Conservation (phyloP, 805 yeast genomes). For the Wickerhamiella qilinensis region DNA sequence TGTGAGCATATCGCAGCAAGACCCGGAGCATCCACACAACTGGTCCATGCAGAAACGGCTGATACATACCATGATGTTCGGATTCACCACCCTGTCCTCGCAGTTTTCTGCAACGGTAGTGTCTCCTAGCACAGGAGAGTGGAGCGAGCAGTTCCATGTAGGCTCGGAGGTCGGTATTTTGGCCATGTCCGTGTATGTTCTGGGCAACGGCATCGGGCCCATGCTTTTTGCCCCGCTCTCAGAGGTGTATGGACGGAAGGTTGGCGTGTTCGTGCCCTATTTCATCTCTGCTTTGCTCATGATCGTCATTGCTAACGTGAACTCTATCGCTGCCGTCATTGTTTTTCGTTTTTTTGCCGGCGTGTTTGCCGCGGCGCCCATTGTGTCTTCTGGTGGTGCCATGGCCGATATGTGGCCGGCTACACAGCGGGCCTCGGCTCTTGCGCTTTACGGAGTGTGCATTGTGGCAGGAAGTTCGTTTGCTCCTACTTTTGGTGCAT, state of each 20-base stretch:
- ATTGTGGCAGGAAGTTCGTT: constrained; percentile 28
- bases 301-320: constrained; percentile 24
- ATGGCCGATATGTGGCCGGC: constrained; percentile 44
- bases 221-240: constrained; percentile 42
- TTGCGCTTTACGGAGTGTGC: constrained; percentile 32
- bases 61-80: constrained; percentile 23
- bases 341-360: constrained; percentile 39
- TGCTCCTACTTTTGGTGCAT: constrained; percentile 31
- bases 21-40: constrained; percentile 30
- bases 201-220: constrained; percentile 50
- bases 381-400: constrained; percentile 47
- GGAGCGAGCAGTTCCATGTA: constrained; percentile 31
- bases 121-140: constrained; percentile 33
- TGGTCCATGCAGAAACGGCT: constrained; percentile 34
- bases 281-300: constrained; percentile 31
- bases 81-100: constrained; percentile 36
- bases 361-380: constrained; percentile 46
- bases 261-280: constrained; percentile 34
- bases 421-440: constrained; percentile 35
- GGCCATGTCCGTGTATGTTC: constrained; percentile 37
- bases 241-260: constrained; percentile 39
- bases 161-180: constrained; percentile 31
- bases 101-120: constrained; percentile 38
- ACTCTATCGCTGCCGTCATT: constrained; percentile 25
- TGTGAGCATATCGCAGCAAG: constrained; percentile 16